Percentiles rank a stretch among this genome's conserved stretches.
Conservation (phyloP, 768 basidiomycete genomes). For the Dioszegia aurantiaca region DNA sequence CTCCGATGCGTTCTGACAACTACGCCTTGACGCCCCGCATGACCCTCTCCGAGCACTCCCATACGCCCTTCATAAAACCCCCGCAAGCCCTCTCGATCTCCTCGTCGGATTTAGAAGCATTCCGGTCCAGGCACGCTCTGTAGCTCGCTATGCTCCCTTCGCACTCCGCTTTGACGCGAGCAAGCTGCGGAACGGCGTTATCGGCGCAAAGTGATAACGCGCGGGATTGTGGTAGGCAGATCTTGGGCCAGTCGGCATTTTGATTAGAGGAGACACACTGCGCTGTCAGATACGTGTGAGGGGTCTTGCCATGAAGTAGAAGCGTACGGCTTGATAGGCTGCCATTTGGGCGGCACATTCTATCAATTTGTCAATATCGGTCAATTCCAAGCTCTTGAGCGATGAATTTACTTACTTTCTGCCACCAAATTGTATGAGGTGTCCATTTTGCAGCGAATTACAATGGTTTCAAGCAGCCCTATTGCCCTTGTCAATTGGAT, state of each 20-base stretch:
- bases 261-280: constrained; percentile 49
- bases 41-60: constrained; percentile 47
- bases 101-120: constrained; percentile 31
- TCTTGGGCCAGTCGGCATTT: constrained; percentile 40
- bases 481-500: no score
- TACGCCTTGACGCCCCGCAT: constrained; percentile 23
- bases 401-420: constrained; percentile 37
- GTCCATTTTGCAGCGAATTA: constrained; percentile 41
- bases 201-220: constrained; percentile 48
- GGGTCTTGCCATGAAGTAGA: neutral
- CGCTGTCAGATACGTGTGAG: neutral
- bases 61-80: constrained; percentile 41
- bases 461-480: no score
- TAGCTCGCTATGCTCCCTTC: constrained; percentile 38
- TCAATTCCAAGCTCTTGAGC: neutral
- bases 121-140: constrained; percentile 39
- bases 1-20: no score
- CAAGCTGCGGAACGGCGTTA: constrained; percentile 46
- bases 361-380: constrained; percentile 11
- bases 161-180: constrained; percentile 43
- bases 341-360: constrained; percentile 52
- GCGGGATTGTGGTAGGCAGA: constrained; percentile 38
- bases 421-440: constrained; percentile 49
- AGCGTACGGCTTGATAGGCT: constrained; percentile 44
- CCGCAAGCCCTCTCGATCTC: constrained; percentile 36